Evolutionary conservation across 2,329 filamentous ascomycete species (phyloP).

Genomic region (Trichoderma sp.): DNA sequence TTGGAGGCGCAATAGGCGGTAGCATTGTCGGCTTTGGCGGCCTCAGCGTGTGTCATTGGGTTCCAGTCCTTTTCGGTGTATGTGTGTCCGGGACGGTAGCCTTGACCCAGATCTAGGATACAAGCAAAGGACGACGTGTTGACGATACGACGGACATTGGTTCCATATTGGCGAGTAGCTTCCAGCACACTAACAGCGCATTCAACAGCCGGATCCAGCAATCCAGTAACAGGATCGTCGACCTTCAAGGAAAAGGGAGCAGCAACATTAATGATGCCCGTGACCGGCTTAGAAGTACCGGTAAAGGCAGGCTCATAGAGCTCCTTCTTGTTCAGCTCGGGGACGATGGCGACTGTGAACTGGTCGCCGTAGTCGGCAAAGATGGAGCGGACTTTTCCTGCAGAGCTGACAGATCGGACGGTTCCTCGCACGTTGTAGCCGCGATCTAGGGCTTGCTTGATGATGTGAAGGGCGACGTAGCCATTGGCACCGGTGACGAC

Average conservation of each 20-base stretch:
- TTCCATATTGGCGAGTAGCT: constrained; percentile 43
- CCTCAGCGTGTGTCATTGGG: constrained; percentile 28
- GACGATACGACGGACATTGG: constrained; percentile 61
- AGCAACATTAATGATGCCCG: constrained; percentile 71
- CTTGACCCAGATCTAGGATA: constrained; percentile 39
- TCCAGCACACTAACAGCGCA: constrained; percentile 49
- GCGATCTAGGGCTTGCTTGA: constrained; percentile 6
- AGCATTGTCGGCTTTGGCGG: constrained; percentile 19
- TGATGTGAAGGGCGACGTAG: constrained; percentile 18
- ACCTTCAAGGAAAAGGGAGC: constrained; percentile 70
- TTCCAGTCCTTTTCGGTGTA: constrained; percentile 30
- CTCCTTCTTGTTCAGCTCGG: constrained; percentile 65
- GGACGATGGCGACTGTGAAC: constrained; percentile 55
- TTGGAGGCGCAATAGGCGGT: constrained; percentile 29
- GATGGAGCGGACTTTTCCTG: neutral
- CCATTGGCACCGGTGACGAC: constrained; percentile 21
- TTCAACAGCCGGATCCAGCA: constrained; percentile 54
- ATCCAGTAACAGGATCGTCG: constrained; percentile 44
- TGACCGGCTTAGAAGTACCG: constrained; percentile 48
- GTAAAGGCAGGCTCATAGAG: constrained; percentile 60
- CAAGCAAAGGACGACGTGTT: constrained; percentile 48
- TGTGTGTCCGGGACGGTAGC: constrained; percentile 31
- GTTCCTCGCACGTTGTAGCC: constrained; percentile 18
- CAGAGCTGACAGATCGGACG: constrained; percentile 2
- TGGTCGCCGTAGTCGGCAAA: constrained; percentile 19